Conservation (phyloP, 2,329 filamentous ascomycete species). For the Neopestalotiopsis sp. region DNA sequence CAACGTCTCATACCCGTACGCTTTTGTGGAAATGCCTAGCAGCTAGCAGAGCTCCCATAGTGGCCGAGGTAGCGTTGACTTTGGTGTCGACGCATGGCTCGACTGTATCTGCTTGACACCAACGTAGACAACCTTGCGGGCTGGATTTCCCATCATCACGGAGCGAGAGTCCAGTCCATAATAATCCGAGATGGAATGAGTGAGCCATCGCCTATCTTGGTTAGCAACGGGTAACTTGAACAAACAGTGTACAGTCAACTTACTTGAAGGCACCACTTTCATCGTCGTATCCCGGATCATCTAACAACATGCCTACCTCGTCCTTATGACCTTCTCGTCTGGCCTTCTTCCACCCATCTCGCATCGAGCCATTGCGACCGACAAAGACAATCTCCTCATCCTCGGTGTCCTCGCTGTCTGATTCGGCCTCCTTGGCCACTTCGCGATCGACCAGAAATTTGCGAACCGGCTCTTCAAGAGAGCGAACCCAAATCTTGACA, state of each 20-base stretch:
- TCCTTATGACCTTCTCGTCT: conserved; percentile 61
- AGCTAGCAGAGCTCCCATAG: conserved; percentile 65
- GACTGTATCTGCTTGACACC: conserved; percentile 63
- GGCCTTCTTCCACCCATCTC: conserved; percentile 55
- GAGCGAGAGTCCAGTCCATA: conserved; percentile 89
- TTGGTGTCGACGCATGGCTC: conserved; percentile 30
- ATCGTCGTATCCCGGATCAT: conserved; percentile 73
- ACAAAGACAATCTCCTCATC: conserved; percentile 85
- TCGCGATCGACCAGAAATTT: conserved; percentile 69
- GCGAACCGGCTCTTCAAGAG: conserved; percentile 84
- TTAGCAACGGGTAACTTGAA: conserved; percentile 26
- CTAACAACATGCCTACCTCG: conserved; percentile 76
- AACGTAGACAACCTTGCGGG: conserved; percentile 82
- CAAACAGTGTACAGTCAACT: conserved; percentile 39
- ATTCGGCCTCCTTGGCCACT: conserved; percentile 44
- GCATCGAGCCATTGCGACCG: conserved; percentile 69
- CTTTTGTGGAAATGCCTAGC: background rate
- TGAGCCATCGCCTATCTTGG: conserved; percentile 77
- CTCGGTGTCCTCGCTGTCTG: conserved; percentile 33
- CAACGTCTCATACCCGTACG: background rate
- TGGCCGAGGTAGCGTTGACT: conserved; percentile 59
- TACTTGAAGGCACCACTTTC: conserved; percentile 83
- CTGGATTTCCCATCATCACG: conserved; percentile 72
- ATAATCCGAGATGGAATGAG: conserved; percentile 90
- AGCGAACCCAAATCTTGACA: conserved; percentile 80